phyloP scores from a whole-genome alignment of 257 asterid genomes.

The Parsonsia alboflavescens region DNA sequence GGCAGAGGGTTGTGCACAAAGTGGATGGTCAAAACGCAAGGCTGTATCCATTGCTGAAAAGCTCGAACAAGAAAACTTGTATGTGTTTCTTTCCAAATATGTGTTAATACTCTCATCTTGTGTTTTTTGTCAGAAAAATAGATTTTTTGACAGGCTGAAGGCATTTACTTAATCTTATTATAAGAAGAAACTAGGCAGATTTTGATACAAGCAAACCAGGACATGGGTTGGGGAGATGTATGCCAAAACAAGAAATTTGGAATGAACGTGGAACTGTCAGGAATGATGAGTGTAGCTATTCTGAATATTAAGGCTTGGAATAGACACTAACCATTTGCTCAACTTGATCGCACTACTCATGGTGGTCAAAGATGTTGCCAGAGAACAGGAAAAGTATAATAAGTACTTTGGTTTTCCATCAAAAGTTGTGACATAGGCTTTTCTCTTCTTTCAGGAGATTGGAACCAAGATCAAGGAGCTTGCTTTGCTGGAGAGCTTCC shows the following conservation, averaged over 20 bases:
- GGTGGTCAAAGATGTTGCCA: not conserved
- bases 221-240: not conserved
- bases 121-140: no score
- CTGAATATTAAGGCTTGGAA: not conserved
- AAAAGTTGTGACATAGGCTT: not conserved
- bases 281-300: not conserved
- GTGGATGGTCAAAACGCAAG: constrained; percentile 83
- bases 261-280: not conserved
- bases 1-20: constrained; percentile 60
- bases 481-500: constrained; percentile 82
- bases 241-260: not conserved
- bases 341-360: no score
- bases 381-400: not conserved
- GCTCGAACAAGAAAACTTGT: constrained; percentile 95
- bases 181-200: not conserved
- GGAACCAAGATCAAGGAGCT: constrained; percentile 76
- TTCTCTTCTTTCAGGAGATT: constrained; percentile 55
- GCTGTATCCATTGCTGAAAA: constrained; percentile 93
- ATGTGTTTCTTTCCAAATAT: constrained; percentile 25
- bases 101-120: no score
- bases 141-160: no score
- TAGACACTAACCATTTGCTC: not conserved
- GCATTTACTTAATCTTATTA: no score
- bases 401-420: not conserved
- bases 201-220: not conserved